Evolutionary conservation across 1,284 basidiomycete genomes (phyloP), one percentile per base, ranked within the genome.

Genomic region (Entoloma clypeatum): DNA sequence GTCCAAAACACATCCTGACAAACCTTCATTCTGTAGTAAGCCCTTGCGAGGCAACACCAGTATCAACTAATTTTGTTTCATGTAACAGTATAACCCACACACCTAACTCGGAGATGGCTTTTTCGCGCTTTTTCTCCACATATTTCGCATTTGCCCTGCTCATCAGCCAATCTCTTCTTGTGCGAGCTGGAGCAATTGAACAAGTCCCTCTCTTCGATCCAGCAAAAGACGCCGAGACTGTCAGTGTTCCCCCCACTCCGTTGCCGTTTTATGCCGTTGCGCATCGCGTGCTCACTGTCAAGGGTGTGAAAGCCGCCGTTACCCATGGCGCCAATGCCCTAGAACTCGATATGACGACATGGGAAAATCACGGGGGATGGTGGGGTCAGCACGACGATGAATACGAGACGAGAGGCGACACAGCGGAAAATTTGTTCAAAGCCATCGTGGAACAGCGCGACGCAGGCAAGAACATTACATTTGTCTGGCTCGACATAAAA

Each of bases 241-340:
- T 16, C 6, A 30, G n/a, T n/a, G n/a, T 30, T 30, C 7, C n/a
- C 28, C 7, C 28, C 28, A 16, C 28, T n/a, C 28, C 28, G 28
- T 30, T 30, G n/a, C 28, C 28, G 28, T 30, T 30, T 30, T 30
- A 30, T 30, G 28, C 28, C 28, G 28, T 30, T 30, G 28, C 28
- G n/a, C 28, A 30, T 30, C 28, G 28, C n/a, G 28, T 30, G 28
- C 28, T 30, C 28, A 30, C 28, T 7, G 28, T 30, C 7, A 11
- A 30, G 28, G 28, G 28, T 30, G 28, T 30, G n/a, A 30, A 30
- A 30, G 28, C n/a, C n/a, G 28, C 28, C 28, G n/a, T 30, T 30
- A 5, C 7, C 28, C 28, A 30, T 30, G 28, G 28, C 28, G 28
- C 28, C 28, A 30, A 30, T 30, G 28, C 28, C 28, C 28, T 30